These are phyloP conservation scores for Scutellaria galericulata DNA, from an alignment of 257 asterid species.

Conservation along the genomic window DNA sequence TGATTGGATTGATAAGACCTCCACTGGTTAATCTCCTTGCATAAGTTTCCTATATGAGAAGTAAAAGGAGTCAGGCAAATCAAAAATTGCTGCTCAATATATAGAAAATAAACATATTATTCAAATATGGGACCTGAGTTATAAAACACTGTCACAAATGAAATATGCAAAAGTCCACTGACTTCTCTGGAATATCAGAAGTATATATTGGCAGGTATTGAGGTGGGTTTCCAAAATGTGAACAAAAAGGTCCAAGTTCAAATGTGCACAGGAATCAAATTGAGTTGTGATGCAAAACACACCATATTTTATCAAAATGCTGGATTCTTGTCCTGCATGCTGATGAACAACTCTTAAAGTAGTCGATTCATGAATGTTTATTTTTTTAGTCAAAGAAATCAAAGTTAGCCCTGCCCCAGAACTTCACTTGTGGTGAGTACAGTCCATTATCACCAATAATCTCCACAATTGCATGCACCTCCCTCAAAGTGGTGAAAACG, in stretches of 20 bases:
- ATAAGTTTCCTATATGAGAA: slow-evolving; percentile 38
- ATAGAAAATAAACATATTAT: no score
- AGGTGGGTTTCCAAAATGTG: slow-evolving; percentile 5
- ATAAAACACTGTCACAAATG: neutral
- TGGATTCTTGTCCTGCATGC: neutral
- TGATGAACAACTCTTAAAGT: neutral
- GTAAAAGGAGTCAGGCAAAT: slow-evolving; percentile 14
- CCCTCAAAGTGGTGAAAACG: slow-evolving; percentile 12
- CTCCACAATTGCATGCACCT: slow-evolving; percentile 92
- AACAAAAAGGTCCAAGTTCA: neutral
- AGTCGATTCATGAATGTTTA: neutral
- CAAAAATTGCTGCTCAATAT: neutral
- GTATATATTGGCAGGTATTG: neutral
- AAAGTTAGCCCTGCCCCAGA: no score
- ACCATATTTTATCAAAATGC: neutral
- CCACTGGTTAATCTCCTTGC: slow-evolving; percentile 32
- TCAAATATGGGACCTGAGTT: no score
- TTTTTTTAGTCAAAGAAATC: no score
- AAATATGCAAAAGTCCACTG: neutral
- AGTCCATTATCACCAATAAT: slow-evolving; percentile 33
- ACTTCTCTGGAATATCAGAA: slow-evolving; percentile 2
- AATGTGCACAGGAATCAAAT: neutral
- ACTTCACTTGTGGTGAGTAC: no score
- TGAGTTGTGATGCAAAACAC: slow-evolving; percentile 1
- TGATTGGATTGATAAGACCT: slow-evolving; percentile 32